These are phyloP conservation scores for Alternaria conjuncta DNA, from an alignment of 2,329 filamentous ascomycete species.

Conservation along the genomic window DNA sequence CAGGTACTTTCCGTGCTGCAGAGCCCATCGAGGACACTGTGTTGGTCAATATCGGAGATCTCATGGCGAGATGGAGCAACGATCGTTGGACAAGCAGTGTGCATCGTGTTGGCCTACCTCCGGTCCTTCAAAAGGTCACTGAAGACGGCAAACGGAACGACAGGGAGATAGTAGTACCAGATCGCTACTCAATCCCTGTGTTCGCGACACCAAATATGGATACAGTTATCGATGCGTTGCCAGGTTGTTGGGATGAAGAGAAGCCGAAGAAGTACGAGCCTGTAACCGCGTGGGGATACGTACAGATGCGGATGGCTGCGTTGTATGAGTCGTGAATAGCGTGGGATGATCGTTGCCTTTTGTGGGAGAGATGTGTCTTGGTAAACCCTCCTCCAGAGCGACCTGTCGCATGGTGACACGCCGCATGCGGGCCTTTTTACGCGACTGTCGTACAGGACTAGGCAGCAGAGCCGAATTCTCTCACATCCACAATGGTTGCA, in stretches of 20 bases:
- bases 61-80: conserved; percentile 50
- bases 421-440: neutral
- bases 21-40: conserved; percentile 40
- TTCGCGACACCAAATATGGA: conserved; percentile 50
- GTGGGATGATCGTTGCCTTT: neutral
- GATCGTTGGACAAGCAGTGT: conserved; percentile 48
- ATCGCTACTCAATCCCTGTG: conserved; percentile 51
- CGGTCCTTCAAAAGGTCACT: neutral
- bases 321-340: conserved; percentile 13
- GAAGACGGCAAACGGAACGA: neutral
- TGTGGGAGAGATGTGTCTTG: neutral
- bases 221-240: conserved; percentile 48
- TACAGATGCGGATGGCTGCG: conserved; percentile 30
- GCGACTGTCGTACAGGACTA: neutral
- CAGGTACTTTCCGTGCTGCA: conserved; percentile 38
- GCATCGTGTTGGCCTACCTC: conserved; percentile 48
- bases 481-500: neutral
- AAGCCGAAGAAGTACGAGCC: conserved; percentile 48
- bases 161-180: conserved; percentile 34
- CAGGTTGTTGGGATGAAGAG: conserved; percentile 33
- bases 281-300: conserved; percentile 48
- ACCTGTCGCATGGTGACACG: neutral
- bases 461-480: neutral
- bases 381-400: neutral
- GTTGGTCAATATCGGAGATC: conserved; percentile 51